phyloP scores from a whole-genome alignment of 176 grass and related monocot genomes.

The Zea mays region DNA sequence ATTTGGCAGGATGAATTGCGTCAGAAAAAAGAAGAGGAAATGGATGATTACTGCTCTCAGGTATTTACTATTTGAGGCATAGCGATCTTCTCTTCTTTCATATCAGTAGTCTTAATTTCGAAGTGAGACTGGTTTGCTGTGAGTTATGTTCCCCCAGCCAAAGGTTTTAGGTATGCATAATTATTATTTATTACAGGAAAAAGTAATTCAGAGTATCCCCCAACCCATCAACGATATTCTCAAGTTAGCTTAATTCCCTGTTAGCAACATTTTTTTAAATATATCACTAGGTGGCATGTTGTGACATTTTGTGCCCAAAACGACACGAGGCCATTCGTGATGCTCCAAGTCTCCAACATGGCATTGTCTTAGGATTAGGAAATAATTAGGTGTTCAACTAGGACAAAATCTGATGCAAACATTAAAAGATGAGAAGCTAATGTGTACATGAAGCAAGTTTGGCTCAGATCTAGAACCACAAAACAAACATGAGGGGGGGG shows the following conservation, averaged over 20 bases:
- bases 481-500: not conserved
- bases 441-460: not conserved
- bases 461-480: not conserved
- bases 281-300: not conserved
- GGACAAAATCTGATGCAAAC: constrained; percentile 1
- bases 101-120: not conserved
- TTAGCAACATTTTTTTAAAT: constrained; percentile 14
- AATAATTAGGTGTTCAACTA: constrained; percentile 13
- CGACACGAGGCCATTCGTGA: not conserved
- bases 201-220: not conserved
- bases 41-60: constrained; percentile 99
- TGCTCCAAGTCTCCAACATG: not conserved
- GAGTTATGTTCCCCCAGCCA: not conserved
- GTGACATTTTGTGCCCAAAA: not conserved
- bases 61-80: constrained; percentile 38
- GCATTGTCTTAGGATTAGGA: not conserved
- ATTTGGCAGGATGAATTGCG: constrained; percentile 83
- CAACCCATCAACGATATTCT: not conserved
- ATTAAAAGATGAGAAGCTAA: not conserved
- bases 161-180: constrained; percentile 1
- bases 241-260: constrained; percentile 2
- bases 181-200: constrained; percentile 22
- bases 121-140: not conserved
- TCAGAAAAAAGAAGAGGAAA: constrained; percentile 95
- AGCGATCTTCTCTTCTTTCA: not conserved